Conservation (phyloP, 306 rosid genomes). For the Albizia julibrissin region DNA sequence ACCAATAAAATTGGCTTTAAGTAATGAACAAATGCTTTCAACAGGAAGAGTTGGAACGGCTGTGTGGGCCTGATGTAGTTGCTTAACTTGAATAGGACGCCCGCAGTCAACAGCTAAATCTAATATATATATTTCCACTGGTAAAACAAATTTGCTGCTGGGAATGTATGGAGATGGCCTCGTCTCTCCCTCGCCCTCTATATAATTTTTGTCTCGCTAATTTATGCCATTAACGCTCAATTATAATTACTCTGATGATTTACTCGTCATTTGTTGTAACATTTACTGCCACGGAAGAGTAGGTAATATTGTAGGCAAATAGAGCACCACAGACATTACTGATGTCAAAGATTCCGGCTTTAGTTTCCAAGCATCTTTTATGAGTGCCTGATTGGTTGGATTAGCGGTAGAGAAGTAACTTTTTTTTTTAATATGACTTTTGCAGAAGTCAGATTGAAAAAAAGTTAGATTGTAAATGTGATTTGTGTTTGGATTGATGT, state of each 20-base stretch:
- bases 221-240: constrained; percentile 56
- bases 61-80: constrained; percentile 80
- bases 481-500: too few species aligned
- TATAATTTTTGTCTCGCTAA: constrained; percentile 50
- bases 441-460: too few species aligned
- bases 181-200: not conserved
- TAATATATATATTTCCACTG: not conserved
- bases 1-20: constrained; percentile 7
- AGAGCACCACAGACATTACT: constrained; percentile 28
- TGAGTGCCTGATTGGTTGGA: too few species aligned
- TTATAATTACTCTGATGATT: constrained; percentile 41
- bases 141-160: constrained; percentile 41
- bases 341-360: constrained; percentile 21
- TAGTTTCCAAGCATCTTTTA: not conserved
- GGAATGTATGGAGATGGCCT: constrained; percentile 43
- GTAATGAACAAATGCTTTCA: not conserved
- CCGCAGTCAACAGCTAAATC: constrained; percentile 37
- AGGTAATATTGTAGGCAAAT: constrained; percentile 33
- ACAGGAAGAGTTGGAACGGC: constrained; percentile 87
- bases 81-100: constrained; percentile 57
- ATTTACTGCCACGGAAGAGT: constrained; percentile 23
- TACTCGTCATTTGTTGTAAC: constrained; percentile 37
- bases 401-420: too few species aligned
- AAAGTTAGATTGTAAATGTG: too few species aligned
- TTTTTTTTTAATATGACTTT: too few species aligned